Conservation (phyloP, 2,329 filamentous ascomycete species). For the Colletotrichum gigasporum region DNA sequence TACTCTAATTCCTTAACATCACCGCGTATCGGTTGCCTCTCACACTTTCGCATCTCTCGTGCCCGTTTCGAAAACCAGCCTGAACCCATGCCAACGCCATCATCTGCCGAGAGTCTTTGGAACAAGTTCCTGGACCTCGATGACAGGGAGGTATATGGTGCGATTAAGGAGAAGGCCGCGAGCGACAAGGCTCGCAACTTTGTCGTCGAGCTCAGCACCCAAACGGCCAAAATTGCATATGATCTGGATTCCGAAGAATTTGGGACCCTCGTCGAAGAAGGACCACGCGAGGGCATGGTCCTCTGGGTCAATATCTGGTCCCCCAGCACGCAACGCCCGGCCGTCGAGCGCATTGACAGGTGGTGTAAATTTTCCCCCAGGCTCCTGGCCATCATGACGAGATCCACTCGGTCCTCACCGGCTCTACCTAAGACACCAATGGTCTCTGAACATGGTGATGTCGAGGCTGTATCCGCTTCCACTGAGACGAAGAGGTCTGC, state of each 20-base stretch:
- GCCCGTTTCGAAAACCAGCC: too few species aligned
- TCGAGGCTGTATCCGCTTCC: neutral
- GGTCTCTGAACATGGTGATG: neutral
- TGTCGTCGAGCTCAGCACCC: slow-evolving; percentile 70
- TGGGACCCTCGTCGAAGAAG: slow-evolving; percentile 43
- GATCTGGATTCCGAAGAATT: slow-evolving; percentile 58
- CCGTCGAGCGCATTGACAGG: slow-evolving; percentile 64
- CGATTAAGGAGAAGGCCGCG: slow-evolving; percentile 51
- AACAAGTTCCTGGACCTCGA: slow-evolving; percentile 64
- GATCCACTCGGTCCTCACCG: slow-evolving; percentile 37
- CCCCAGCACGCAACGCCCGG: slow-evolving; percentile 66
- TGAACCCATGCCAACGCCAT: neutral
- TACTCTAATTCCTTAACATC: neutral
- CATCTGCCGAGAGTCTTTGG: slow-evolving; percentile 2
- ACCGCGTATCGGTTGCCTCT: too few species aligned
- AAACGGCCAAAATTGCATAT: slow-evolving; percentile 64
- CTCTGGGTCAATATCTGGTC: slow-evolving; percentile 84
- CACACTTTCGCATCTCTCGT: too few species aligned
- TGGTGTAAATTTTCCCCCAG: slow-evolving; percentile 76
- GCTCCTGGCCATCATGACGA: slow-evolving; percentile 70
- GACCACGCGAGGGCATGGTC: slow-evolving; percentile 45
- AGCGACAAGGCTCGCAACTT: slow-evolving; percentile 63
- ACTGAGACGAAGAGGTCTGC: slow-evolving; percentile 18
- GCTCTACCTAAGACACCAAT: neutral
- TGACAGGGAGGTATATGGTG: slow-evolving; percentile 52